phyloP scores from a whole-genome alignment of 495 filamentous ascomycete genomes.

The Hapsidospora chrysogenum region DNA sequence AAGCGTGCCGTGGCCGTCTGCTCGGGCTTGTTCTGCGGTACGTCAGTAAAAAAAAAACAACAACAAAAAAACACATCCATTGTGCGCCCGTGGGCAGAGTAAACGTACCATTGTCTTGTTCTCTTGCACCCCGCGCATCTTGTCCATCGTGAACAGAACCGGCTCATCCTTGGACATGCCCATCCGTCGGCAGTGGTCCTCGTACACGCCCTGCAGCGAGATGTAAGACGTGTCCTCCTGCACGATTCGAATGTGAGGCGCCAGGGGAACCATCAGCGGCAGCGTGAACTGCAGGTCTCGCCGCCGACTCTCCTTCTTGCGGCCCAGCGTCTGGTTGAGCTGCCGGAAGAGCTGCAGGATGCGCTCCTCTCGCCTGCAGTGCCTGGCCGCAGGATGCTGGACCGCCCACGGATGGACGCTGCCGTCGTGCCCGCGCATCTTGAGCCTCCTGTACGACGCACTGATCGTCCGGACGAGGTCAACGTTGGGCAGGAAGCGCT shows the following conservation, averaged over 20 bases:
- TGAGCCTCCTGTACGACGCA: conserved; percentile 77
- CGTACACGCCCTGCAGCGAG: conserved; percentile 81
- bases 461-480: conserved; percentile 79
- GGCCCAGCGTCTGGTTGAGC: conserved; percentile 77
- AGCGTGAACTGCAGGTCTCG: conserved; percentile 92
- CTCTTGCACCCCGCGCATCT: conserved; percentile 60
- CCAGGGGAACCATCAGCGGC: conserved; percentile 83
- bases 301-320: conserved; percentile 84
- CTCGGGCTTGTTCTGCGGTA: conserved; percentile 41
- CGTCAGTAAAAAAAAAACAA: conserved; percentile 3
- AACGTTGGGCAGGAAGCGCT: conserved; percentile 87
- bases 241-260: conserved; percentile 82
- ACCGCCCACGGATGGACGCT: conserved; percentile 89
- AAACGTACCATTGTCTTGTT: no score
- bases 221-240: conserved; percentile 93
- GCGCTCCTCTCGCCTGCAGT: conserved; percentile 84
- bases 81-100: no score
- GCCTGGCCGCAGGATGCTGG: conserved; percentile 81
- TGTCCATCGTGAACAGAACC: conserved; percentile 86
- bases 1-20: conserved; percentile 51
- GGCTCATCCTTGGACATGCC: conserved; percentile 89
- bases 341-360: conserved; percentile 96
- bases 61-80: neutral
- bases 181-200: conserved; percentile 80
- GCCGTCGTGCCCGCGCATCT: conserved; percentile 95